Evolutionary conservation across 768 basidiomycete genomes (phyloP).

Genomic region (Macrolepiota fuliginosa): DNA sequence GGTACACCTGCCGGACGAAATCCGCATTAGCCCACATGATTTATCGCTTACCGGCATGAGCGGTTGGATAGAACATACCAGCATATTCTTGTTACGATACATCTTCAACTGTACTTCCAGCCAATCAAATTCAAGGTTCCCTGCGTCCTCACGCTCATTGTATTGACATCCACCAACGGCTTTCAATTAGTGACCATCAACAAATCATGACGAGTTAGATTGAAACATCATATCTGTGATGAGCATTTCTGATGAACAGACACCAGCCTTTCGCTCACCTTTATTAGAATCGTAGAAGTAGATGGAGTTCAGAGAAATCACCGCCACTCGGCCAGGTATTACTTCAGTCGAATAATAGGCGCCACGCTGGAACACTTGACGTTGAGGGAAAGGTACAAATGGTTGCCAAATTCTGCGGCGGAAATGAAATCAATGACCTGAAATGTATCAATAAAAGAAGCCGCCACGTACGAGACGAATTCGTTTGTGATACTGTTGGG

Average conservation of each 20-base stretch:
- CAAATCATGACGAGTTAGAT: background rate
- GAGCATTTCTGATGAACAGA: background rate
- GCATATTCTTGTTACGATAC: slow-evolving; percentile 70
- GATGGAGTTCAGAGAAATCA: slow-evolving; percentile 85
- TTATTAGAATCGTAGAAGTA: slow-evolving; percentile 92
- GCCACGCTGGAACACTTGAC: slow-evolving; percentile 84
- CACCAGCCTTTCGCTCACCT: slow-evolving; percentile 36
- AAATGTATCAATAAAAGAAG: slow-evolving; percentile 8
- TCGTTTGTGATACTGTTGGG: slow-evolving; percentile 68
- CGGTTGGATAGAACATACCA: slow-evolving; percentile 42
- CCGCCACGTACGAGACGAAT: slow-evolving; percentile 57
- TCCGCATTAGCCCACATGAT: slow-evolving; percentile 11
- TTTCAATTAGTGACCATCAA: slow-evolving; percentile 24
- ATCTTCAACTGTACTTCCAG: slow-evolving; percentile 76
- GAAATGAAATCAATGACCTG: slow-evolving; percentile 13
- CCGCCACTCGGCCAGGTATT: slow-evolving; percentile 70
- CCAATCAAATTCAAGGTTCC: slow-evolving; percentile 88
- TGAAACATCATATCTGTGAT: slow-evolving; percentile 15
- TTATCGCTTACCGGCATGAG: slow-evolving; percentile 10
- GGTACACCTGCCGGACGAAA: slow-evolving; percentile 21
- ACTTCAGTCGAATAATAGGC: slow-evolving; percentile 83
- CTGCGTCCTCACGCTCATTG: slow-evolving; percentile 70
- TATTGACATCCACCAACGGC: slow-evolving; percentile 76
- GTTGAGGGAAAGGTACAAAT: slow-evolving; percentile 77
- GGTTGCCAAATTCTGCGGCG: slow-evolving; percentile 68